phyloP scores from a whole-genome alignment of 2,329 filamentous ascomycete genomes.

The Paracoccidioides lutzii region DNA sequence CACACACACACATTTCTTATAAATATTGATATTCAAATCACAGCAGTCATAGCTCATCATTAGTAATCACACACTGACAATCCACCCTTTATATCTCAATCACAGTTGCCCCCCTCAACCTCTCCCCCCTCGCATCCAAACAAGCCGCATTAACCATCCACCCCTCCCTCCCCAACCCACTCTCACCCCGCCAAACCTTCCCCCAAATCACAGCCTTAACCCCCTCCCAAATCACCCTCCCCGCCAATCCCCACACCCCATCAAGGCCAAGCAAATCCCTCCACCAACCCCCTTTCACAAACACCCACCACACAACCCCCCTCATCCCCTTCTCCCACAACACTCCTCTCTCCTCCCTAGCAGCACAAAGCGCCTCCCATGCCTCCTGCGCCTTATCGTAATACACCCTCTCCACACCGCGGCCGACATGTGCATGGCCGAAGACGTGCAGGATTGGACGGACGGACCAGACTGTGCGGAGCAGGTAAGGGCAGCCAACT shows the following conservation, averaged over 20 bases:
- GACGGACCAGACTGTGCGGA: conserved; percentile 61
- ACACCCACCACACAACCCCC: conserved; percentile 5
- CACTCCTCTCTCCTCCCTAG: conserved; percentile 20
- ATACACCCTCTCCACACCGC: conserved; percentile 55
- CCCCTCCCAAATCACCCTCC: conserved; percentile 41
- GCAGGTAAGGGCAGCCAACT: conserved; percentile 57
- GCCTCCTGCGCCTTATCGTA: conserved; percentile 62
- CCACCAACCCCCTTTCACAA: conserved; percentile 5
- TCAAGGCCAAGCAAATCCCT: conserved; percentile 7
- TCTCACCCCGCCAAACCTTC: conserved; percentile 44
- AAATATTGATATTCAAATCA: too few species aligned
- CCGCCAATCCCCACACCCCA: conserved; percentile 39
- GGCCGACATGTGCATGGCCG: conserved; percentile 68
- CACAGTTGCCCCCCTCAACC: conserved; percentile 26
- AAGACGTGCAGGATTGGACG: conserved; percentile 68
- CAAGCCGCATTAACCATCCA: conserved; percentile 49
- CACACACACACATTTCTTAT: too few species aligned
- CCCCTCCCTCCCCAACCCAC: conserved; percentile 21
- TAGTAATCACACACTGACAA: background rate
- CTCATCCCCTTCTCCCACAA: conserved; percentile 10
- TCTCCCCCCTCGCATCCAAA: conserved; percentile 27
- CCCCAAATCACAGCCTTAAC: conserved; percentile 47
- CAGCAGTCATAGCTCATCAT: too few species aligned
- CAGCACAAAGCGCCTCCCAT: conserved; percentile 52
- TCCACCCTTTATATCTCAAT: conserved; percentile 16